phyloP scores from a whole-genome alignment of 192 early-diverging fungal genomes.

The Coemansia sp. region DNA sequence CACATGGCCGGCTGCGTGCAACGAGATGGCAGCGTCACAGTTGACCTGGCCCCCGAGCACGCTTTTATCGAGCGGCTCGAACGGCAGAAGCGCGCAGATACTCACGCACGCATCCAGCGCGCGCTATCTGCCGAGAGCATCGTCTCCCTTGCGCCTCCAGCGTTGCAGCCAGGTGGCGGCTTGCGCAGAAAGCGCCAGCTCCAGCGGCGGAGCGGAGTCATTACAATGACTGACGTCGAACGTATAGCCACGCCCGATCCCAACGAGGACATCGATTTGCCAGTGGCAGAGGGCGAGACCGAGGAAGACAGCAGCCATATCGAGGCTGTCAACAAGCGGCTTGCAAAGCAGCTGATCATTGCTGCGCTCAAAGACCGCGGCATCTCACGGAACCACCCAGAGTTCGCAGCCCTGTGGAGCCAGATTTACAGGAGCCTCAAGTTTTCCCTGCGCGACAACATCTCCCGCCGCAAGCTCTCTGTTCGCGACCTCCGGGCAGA shows the following conservation, averaged over 20 bases:
- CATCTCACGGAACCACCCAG: slow-evolving; percentile 34
- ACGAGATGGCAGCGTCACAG: not conserved
- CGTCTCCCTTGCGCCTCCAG: not conserved
- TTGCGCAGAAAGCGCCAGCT: slow-evolving; percentile 10
- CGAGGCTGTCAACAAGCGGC: slow-evolving; percentile 41
- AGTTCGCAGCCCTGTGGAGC: slow-evolving; percentile 55
- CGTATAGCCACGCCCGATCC: slow-evolving; percentile 11
- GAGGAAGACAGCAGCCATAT: not conserved
- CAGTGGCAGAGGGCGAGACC: not conserved
- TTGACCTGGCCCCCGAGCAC: slow-evolving; percentile 12
- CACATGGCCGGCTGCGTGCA: slow-evolving; percentile 1
- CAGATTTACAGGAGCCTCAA: slow-evolving; percentile 56
- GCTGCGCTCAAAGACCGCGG: slow-evolving; percentile 49
- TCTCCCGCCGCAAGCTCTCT: slow-evolving; percentile 20
- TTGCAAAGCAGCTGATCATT: slow-evolving; percentile 55
- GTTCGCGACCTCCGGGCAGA: slow-evolving; percentile 38
- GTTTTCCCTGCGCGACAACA: slow-evolving; percentile 46
- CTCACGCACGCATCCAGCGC: slow-evolving; percentile 37
- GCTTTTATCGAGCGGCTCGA: slow-evolving; percentile 32
- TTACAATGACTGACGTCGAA: slow-evolving; percentile 52
- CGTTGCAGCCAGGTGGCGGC: not conserved
- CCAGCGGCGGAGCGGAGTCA: slow-evolving; percentile 18
- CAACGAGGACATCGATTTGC: not conserved
- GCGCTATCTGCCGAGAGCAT: slow-evolving; percentile 37
- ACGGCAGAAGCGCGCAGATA: slow-evolving; percentile 12